Evolutionary conservation across 306 rosid species (phyloP).

Genomic region (Alnus glutinosa): DNA sequence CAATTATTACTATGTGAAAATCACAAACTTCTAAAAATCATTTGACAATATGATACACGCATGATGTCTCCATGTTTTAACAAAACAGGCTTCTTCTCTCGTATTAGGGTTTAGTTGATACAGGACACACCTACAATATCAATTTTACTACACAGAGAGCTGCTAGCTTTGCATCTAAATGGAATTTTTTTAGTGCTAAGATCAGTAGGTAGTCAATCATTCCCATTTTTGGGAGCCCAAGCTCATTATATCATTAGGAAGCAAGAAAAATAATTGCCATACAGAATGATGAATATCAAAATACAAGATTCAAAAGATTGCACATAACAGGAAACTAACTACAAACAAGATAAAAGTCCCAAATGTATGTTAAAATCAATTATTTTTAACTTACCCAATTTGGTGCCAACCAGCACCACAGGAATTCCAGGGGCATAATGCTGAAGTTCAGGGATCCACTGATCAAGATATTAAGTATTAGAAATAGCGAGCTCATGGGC

Average conservation of each 20-base stretch:
- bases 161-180: not conserved
- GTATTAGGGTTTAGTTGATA: constrained; percentile 2
- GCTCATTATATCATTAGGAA: not conserved
- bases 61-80: not conserved
- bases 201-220: not conserved
- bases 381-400: constrained; percentile 58
- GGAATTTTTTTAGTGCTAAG: not conserved
- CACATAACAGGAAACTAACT: not conserved
- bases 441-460: constrained; percentile 97
- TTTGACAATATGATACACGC: not conserved
- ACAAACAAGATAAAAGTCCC: not conserved
- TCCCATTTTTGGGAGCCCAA: constrained; percentile 1
- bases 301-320: not conserved
- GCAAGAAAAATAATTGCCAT: not conserved
- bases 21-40: not conserved
- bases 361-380: constrained; percentile 10
- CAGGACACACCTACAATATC: not conserved
- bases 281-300: not conserved
- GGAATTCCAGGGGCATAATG: constrained; percentile 85
- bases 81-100: constrained; percentile 1
- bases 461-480: constrained; percentile 22
- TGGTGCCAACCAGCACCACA: constrained; percentile 79
- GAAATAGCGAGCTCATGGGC: constrained; percentile 18
- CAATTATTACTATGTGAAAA: not conserved
- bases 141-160: not conserved